Evolutionary conservation across 2,329 filamentous ascomycete genomes (phyloP), one percentile per base, ranked within the genome.

Genomic region (Alternaria brassicicola): DNA sequence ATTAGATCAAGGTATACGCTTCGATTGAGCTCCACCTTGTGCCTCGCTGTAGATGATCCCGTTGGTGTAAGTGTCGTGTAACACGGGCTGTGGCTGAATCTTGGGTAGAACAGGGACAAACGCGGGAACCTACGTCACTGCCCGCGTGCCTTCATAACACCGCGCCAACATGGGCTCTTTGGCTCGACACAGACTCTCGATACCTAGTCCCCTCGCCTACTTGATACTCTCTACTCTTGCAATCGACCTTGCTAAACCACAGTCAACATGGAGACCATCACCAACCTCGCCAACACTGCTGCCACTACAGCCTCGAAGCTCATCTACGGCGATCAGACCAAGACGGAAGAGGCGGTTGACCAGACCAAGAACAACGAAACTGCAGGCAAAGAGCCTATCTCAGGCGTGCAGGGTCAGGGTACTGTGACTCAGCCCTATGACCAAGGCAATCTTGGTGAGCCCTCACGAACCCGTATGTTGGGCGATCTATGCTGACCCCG

Each of bases 381-480:
- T 7, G 65, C 55, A 15, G 81, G 81, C 45, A 76, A 79, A 66
- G 92, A 96, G 78, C 92, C 92, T 17, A 76, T 93, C 42, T 89
- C 90, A 19, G 92, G 92, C 21, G 80, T 86, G 50, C 80, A 83
- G 56, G 92, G 92, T 36, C 80, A 89, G 72, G 89, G 90, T 4
- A 83, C 84, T 23, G 83, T 82, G 41, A 86, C 85, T 12, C 88
- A 94, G 74, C 92, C 92, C 0, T 96, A 88, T 68, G 92, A 95
- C 72, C 86, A 87, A 57, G 92, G 92, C 47, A 95, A 95, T 41
- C 43, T 75, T 78, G 84, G 82, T 86, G 76, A 66, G 79, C 63
- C 45, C 30, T 12, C 17, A 42, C 33, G 6, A 33, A 19, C 9
- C 21, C 49, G 6, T 35, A 21, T 10, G 35, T 46, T 8, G 23